phyloP scores from a whole-genome alignment of 192 early-diverging fungal species.

The Dimargaris verticillata region DNA sequence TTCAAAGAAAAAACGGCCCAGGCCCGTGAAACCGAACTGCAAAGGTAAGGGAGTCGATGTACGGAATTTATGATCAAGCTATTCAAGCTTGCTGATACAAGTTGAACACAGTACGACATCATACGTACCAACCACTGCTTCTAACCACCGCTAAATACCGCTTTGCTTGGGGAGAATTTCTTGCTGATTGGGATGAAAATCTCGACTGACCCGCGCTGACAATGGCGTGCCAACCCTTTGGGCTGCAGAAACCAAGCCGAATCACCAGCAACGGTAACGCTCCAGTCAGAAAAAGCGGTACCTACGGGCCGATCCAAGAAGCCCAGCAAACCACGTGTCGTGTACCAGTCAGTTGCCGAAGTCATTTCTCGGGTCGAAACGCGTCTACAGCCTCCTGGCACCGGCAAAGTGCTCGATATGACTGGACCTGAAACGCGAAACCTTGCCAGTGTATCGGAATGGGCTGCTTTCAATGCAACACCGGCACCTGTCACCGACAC shows the following conservation, averaged over 20 bases:
- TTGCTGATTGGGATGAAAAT: no score
- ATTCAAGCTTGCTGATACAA: background rate
- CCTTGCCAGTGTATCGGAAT: slow-evolving; percentile 13
- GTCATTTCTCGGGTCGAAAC: slow-evolving; percentile 38
- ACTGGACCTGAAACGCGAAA: slow-evolving; percentile 39
- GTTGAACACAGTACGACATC: background rate
- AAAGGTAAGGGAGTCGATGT: background rate
- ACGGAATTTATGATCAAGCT: background rate
- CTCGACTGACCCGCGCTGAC: no score
- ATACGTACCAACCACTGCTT: background rate
- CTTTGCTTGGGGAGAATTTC: background rate
- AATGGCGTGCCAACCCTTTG: no score
- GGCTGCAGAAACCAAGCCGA: no score
- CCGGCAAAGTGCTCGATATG: slow-evolving; percentile 73
- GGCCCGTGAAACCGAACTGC: slow-evolving; percentile 31
- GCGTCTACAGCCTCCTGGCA: slow-evolving; percentile 16
- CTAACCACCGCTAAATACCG: background rate
- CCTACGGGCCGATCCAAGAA: no score
- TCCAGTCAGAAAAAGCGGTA: no score
- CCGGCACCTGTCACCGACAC: background rate
- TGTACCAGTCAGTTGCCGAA: slow-evolving; percentile 64
- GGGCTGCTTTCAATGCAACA: background rate
- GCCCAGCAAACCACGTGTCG: slow-evolving; percentile 21
- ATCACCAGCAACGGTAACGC: no score
- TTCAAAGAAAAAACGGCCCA: slow-evolving; percentile 64